phyloP scores from a whole-genome alignment of 345 rosid species.

The Syzygium grande region DNA sequence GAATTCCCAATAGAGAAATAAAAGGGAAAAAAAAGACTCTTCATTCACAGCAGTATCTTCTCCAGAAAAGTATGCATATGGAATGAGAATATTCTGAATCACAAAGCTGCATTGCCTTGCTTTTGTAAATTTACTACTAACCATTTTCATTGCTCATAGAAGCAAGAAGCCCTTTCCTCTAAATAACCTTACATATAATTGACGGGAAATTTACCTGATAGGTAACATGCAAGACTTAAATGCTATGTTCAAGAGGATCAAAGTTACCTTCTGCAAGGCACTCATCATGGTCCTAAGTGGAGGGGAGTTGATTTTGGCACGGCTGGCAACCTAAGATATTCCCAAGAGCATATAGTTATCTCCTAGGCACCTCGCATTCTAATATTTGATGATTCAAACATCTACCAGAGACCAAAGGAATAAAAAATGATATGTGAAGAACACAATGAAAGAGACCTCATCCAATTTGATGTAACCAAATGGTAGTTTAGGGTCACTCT shows the following conservation, averaged over 20 bases:
- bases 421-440: not conserved
- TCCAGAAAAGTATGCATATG: not conserved
- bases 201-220: not conserved
- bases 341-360: not conserved
- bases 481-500: slow-evolving; percentile 71
- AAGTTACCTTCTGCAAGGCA: slow-evolving; percentile 5
- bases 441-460: slow-evolving; percentile 34
- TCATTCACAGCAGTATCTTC: not conserved
- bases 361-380: not conserved
- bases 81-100: not conserved
- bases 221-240: not conserved
- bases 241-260: not conserved
- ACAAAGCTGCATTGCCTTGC: not conserved
- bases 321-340: slow-evolving; percentile 59
- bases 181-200: not conserved
- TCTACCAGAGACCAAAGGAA: not conserved
- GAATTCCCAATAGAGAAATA: not conserved
- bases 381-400: not conserved
- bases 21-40: not conserved
- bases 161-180: not conserved
- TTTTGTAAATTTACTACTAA: not conserved
- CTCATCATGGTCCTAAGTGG: slow-evolving; percentile 49
- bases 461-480: slow-evolving; percentile 84
- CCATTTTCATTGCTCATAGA: not conserved
- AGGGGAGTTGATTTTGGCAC: slow-evolving; percentile 74